Conservation (phyloP, 495 filamentous ascomycete genomes). For the Aspergillus indologenus region DNA sequence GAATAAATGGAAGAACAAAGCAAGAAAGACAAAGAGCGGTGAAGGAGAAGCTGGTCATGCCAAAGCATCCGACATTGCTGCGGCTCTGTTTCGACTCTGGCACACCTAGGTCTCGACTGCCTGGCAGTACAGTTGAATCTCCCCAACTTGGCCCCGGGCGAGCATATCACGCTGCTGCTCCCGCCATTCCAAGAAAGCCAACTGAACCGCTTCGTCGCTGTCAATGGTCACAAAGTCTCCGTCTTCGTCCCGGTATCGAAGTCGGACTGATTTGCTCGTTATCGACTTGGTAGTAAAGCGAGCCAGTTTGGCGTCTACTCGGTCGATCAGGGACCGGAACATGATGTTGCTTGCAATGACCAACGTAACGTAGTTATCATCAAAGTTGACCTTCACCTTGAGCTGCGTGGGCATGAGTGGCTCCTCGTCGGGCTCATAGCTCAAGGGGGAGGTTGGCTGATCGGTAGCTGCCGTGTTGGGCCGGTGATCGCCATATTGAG, state of each 20-base stretch:
- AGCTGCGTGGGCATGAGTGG: slow-evolving; percentile 62
- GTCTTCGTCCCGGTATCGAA: slow-evolving; percentile 90
- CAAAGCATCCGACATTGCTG: slow-evolving; percentile 9
- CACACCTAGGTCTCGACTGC: slow-evolving; percentile 35
- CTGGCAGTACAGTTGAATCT: slow-evolving; percentile 79
- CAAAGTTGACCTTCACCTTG: slow-evolving; percentile 90
- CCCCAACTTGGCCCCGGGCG: slow-evolving; percentile 64
- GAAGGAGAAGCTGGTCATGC: background rate
- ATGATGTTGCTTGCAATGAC: slow-evolving; percentile 91
- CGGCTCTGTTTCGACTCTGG: slow-evolving; percentile 8
- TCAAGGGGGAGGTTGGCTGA: slow-evolving; percentile 38
- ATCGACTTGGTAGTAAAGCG: slow-evolving; percentile 79
- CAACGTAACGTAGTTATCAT: slow-evolving; percentile 78
- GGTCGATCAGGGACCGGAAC: slow-evolving; percentile 87
- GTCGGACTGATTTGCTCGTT: slow-evolving; percentile 67
- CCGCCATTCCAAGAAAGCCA: slow-evolving; percentile 89
- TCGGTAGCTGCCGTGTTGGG: slow-evolving; percentile 31
- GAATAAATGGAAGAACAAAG: slow-evolving; percentile 5
- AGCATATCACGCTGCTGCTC: slow-evolving; percentile 66
- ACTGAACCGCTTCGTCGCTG: slow-evolving; percentile 90
- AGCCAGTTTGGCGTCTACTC: slow-evolving; percentile 93
- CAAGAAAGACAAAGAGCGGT: slow-evolving; percentile 11
- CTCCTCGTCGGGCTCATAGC: slow-evolving; percentile 35
- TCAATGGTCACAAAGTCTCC: slow-evolving; percentile 90
- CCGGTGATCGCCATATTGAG: slow-evolving; percentile 35